These are phyloP conservation scores for Termitomyces sp. DNA, from an alignment of 768 basidiomycete species.

Conservation along the genomic window DNA sequence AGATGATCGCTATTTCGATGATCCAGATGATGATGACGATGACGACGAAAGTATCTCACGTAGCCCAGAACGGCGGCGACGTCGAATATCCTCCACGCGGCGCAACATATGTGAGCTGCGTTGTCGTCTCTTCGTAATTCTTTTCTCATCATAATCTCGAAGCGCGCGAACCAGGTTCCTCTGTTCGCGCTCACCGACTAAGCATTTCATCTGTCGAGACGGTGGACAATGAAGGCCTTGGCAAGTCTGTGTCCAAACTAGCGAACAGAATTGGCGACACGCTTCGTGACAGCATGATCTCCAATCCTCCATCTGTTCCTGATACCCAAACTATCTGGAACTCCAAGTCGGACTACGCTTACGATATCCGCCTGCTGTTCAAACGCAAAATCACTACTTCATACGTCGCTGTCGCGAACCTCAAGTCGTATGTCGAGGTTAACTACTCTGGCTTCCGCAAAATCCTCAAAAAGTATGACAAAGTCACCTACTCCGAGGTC, in stretches of 20 bases:
- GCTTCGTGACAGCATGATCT: constrained; percentile 46
- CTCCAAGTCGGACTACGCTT: constrained; percentile 71
- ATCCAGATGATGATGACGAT: constrained; percentile 55
- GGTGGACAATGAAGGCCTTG: constrained; percentile 4
- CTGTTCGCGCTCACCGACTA: constrained; percentile 20
- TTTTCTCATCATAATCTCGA: not conserved
- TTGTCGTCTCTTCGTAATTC: not conserved
- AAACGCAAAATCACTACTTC: constrained; percentile 84
- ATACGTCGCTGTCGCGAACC: constrained; percentile 68
- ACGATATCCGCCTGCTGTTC: constrained; percentile 77
- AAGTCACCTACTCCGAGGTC: constrained; percentile 74
- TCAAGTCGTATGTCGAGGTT: constrained; percentile 84
- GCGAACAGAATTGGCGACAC: constrained; percentile 41
- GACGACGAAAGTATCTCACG: constrained; percentile 36
- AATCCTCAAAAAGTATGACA: constrained; percentile 98
- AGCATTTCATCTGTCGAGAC: constrained; percentile 50
- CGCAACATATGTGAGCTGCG: constrained; percentile 3
- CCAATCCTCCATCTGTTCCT: constrained; percentile 17
- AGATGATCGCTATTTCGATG: constrained; percentile 48
- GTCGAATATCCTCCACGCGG: constrained; percentile 26
- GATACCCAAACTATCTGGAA: constrained; percentile 63
- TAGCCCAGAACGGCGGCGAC: constrained; percentile 32
- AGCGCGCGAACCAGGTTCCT: constrained; percentile 1
- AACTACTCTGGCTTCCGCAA: constrained; percentile 94
- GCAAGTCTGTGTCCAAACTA: constrained; percentile 25